Evolutionary conservation across 345 rosid genomes (phyloP), one percentile per base, ranked within the genome.

Genomic region (Sonneratia alba): DNA sequence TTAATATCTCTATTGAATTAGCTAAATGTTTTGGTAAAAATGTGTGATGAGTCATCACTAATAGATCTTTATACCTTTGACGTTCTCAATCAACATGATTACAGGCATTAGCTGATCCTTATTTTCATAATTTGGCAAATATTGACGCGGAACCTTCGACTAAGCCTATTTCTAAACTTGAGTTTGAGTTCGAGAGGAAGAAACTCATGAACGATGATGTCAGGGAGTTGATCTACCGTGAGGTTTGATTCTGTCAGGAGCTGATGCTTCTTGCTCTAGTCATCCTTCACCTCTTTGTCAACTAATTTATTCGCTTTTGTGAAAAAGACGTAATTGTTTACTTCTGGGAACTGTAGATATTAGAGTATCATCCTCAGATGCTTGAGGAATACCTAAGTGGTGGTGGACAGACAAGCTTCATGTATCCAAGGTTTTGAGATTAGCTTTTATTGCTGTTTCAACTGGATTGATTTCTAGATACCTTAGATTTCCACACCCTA

Each of bases 281-380:
- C 22, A 36, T 43, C 34, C 6, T 36, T 12, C 37, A 36, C 24
- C 18, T 36, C 11, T 67, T 16, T 36, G 24, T 37, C 22, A 56
- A 16, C 51, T 47, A 47, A 49, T 14, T 36, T 53, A 15, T 36
- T 7, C 3, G 12, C 55, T 36, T 19, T 3, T 37, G 57, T 76
- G 36, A 61, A 62, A 19, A 24, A 49, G 9, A 47, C 15, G 15
- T 42, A 59, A 51, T 70, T 43, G 16, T 1, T 67, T 68, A 12
- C 47, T 42, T 69, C 83, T 70, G 70, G 59, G 74, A 61, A 74
- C 49, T 68, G 71, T 85, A 93, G 98, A 93, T 91, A 76, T 75
- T 94, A 75, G 98, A 94, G 77, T 94, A 94, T 81, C 98, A 94
- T 87, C 98, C 98, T 40, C 91, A 89, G 79, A 94, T 94, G 98